Evolutionary conservation across 305 asterid genomes (phyloP).

Genomic region (Fraxinus albicans): DNA sequence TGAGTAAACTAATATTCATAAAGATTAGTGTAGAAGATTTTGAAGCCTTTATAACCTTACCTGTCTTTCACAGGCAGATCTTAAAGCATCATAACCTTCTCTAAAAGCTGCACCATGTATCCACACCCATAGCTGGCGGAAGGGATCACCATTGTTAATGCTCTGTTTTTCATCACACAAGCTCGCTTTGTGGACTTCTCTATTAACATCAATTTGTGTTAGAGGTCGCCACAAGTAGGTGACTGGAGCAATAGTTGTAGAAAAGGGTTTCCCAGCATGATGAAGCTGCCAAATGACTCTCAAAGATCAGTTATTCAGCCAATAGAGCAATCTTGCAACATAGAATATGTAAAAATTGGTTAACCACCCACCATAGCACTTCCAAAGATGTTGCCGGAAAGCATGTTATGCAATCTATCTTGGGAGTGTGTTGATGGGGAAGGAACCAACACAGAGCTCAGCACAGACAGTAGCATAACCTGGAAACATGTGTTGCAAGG

Average conservation of each 20-base stretch:
- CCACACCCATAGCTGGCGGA: slow-evolving; percentile 76
- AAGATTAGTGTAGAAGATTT: background rate
- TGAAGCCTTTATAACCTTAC: slow-evolving; percentile 31
- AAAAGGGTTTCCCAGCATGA: slow-evolving; percentile 42
- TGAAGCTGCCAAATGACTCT: slow-evolving; percentile 57
- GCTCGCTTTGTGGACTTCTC: slow-evolving; percentile 21
- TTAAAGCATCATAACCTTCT: slow-evolving; percentile 72
- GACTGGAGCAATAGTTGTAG: slow-evolving; percentile 43
- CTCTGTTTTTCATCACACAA: slow-evolving; percentile 28
- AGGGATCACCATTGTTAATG: slow-evolving; percentile 23
- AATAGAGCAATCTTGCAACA: background rate
- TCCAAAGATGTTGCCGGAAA: slow-evolving; percentile 60
- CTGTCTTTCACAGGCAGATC: slow-evolving; percentile 51
- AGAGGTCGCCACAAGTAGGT: slow-evolving; percentile 47
- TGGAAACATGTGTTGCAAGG: slow-evolving; percentile 38
- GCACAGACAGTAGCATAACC: slow-evolving; percentile 56
- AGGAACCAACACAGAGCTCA: slow-evolving; percentile 56
- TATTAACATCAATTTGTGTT: slow-evolving; percentile 3
- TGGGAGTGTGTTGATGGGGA: slow-evolving; percentile 45
- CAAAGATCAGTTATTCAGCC: slow-evolving; percentile 21
- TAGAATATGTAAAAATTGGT: background rate
- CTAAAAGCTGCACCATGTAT: slow-evolving; percentile 79
- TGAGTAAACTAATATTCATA: background rate
- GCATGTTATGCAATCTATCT: slow-evolving; percentile 38
- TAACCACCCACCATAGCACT: slow-evolving; percentile 67